Evolutionary conservation across 805 yeast species (phyloP).

Genomic region (Torulaspora indica): DNA sequence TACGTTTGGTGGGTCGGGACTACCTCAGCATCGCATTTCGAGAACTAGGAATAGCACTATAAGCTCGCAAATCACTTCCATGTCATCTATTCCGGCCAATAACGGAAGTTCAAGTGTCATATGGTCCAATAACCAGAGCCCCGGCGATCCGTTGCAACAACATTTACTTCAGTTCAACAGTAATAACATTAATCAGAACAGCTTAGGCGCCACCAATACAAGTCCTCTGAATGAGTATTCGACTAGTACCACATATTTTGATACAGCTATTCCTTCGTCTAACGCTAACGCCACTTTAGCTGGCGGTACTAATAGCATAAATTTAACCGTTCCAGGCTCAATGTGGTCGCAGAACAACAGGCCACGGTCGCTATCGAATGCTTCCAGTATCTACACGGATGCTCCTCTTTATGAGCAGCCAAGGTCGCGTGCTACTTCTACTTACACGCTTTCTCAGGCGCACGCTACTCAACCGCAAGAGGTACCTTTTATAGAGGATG

Average conservation of each 20-base stretch:
- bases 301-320: constrained; percentile 14
- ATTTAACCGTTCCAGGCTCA: constrained; percentile 16
- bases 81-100: constrained; percentile 27
- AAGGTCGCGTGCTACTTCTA: constrained; percentile 25
- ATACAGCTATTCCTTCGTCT: constrained; percentile 16
- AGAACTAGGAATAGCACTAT: constrained; percentile 36
- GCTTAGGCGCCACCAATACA: constrained; percentile 12
- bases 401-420: constrained; percentile 29
- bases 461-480: constrained; percentile 17
- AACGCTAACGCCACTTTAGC: constrained; percentile 2
- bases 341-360: constrained; percentile 23
- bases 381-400: constrained; percentile 34
- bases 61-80: constrained; percentile 35
- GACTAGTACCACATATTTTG: constrained; percentile 22
- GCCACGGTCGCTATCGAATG: constrained; percentile 33
- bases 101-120: constrained; percentile 23
- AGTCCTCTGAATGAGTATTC: constrained; percentile 22
- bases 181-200: not conserved
- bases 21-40: constrained; percentile 22
- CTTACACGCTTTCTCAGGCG: constrained; percentile 21
- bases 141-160: constrained; percentile 25
- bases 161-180: constrained; percentile 12
- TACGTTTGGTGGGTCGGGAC: constrained; percentile 15
- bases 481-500: constrained; percentile 45
- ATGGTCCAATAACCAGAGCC: constrained; percentile 27